Base-by-base conservation (phyloP, 2,329 filamentous ascomycete genomes). In the Xylariaceae sp. region DNA sequence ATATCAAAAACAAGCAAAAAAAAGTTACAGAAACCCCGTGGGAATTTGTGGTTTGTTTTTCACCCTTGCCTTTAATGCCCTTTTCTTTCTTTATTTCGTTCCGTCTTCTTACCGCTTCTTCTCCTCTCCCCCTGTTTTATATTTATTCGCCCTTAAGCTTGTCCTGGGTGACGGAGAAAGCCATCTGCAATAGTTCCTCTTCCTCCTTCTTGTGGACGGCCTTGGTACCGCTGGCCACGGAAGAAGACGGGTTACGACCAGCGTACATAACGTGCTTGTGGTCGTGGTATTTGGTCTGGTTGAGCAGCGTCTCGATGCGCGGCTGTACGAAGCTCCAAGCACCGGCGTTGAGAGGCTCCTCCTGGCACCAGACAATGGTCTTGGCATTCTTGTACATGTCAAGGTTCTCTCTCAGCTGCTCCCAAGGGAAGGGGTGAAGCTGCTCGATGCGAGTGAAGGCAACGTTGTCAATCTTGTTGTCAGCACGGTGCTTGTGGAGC, bases 351-450 rank as follows among this genome's bases (percentile, higher is more conserved):
- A 99, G 85, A 37, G 94, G 94, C 81, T 99, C 94, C 76, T 99
- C 94, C 78, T 99, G 94, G 68, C 86, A 88, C 92, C 92, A 99
- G 64, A 99, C 92, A 67, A 99, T 92, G 65, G 92, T 93, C 83
- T 97, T 90, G 69, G 93, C 93, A 76, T 99, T 99, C 74, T 92
- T 91, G 81, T 99, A 99, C 76, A 81, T 86, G 80, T 99, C 93
- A 57, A 99, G 84, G 80, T 97, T 97, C 76, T 97, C 93, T 81
- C 89, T 90, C 57, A 99, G 85, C 77, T 94, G 92, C 70, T 92
- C 87, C 93, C 94, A 99, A 55, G 94, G 94, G 90, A 99, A 99
- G 71, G 94, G 94, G 80, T 99, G 92, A 62, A 99, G 85, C 79
- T 99, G 94, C 80, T 99, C 94, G 67, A 99, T 86, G 73, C 94